Evolutionary conservation across 2,329 filamentous ascomycete genomes (phyloP).

Genomic region (Beauveria medogensis): DNA sequence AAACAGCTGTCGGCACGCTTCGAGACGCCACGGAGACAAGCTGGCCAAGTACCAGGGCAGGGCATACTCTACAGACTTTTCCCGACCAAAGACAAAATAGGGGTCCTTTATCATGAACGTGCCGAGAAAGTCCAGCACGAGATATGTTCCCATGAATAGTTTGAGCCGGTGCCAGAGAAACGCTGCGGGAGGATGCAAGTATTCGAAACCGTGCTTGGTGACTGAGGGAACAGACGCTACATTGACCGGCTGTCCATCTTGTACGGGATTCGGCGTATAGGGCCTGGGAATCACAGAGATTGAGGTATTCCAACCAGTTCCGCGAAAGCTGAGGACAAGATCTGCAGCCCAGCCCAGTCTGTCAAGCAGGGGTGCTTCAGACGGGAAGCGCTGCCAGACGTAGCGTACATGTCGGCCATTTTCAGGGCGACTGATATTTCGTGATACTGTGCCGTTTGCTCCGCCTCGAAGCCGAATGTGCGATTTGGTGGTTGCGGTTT

Average conservation of each 20-base stretch:
- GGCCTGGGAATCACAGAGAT: slow-evolving; percentile 43
- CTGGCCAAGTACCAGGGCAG: slow-evolving; percentile 34
- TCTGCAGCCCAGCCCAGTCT: slow-evolving; percentile 50
- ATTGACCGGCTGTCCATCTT: slow-evolving; percentile 29
- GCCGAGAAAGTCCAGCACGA: slow-evolving; percentile 63
- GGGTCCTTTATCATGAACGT: slow-evolving; percentile 65
- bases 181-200: slow-evolving; percentile 31
- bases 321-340: slow-evolving; percentile 45
- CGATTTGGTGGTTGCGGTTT: neutral
- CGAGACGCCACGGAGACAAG: slow-evolving; percentile 38
- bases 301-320: slow-evolving; percentile 51
- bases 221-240: slow-evolving; percentile 33
- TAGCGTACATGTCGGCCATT: slow-evolving; percentile 34
- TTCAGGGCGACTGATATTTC: neutral
- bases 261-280: slow-evolving; percentile 25
- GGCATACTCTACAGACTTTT: slow-evolving; percentile 24
- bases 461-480: too few species aligned
- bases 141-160: slow-evolving; percentile 47
- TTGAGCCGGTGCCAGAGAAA: slow-evolving; percentile 39
- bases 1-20: slow-evolving; percentile 48
- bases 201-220: slow-evolving; percentile 38
- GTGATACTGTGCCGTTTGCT: neutral
- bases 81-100: slow-evolving; percentile 57
- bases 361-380: slow-evolving; percentile 36
- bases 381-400: slow-evolving; percentile 53